Base-by-base conservation (phyloP, 148 eudicot species). In the Rhododendron ferrugineum region DNA sequence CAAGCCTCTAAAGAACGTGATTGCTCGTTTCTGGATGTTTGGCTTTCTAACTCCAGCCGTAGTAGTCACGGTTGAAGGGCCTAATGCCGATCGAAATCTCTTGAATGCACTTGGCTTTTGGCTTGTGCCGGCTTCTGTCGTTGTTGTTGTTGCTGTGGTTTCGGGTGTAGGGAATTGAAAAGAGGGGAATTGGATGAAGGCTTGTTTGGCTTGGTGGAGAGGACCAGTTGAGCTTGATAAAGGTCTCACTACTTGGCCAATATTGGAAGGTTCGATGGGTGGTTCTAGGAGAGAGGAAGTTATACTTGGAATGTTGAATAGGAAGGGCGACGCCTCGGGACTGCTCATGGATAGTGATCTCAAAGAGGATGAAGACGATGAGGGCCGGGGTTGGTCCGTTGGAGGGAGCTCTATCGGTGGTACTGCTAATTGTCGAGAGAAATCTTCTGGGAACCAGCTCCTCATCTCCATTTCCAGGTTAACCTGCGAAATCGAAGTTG, bases 391-490 rank as follows among this genome's bases (percentile, higher is more conserved):
- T 79, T 89, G 95, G 83, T 87, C 86, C 23, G 42, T 49, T 16
- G 85, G 83, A 46, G 44, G 89, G 75, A 84, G 22, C 22, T 91
- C 91, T 68, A 72, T 58, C 0, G 28, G 80, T 26, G 56, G 85
- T 80, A 6, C 44, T 40, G 87, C 76, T 70, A 37, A 83, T 87
- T 82, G 58, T 11, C 20, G 20, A 4, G 88, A 36, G 32, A 93
- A 89, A 81, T 92, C 93, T 44, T 86, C 83, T 2, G 92, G 90
- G 83, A 93, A 89, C 82, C 85, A 84, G 52, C 83, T 91, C 79
- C 76, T 93, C 85, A 96, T 85, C 82, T 90, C 91, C 86, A 44
- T 80, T 86, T 92, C 97, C 84, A 95, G 32, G 90, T 90, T 90
- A 32, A 89, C 82, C 97, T 91, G 81, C 6, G 22, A 70, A 70